Percentiles rank a stretch among this genome's conserved stretches.
phyloP scores from a whole-genome alignment of 192 early-diverging fungal species.

The Coemansia reversa region DNA sequence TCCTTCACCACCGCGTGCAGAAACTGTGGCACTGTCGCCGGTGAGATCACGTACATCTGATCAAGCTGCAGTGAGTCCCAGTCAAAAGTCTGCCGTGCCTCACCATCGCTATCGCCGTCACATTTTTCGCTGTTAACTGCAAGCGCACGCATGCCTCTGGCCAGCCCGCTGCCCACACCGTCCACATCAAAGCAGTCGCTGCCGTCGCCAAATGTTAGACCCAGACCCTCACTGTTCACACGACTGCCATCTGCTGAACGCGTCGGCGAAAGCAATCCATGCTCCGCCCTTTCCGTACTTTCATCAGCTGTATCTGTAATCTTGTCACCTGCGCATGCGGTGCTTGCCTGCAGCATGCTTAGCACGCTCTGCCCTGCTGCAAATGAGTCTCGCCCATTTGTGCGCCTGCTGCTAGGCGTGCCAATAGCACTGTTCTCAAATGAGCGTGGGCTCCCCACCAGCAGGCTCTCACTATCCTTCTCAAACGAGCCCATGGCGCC shows the following conservation, averaged over 20 bases:
- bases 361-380: conserved; percentile 50
- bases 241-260: conserved; percentile 22
- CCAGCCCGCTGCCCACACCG: conserved; percentile 15
- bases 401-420: conserved; percentile 22
- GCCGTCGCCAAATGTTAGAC: conserved; percentile 18
- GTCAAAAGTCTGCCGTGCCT: conserved; percentile 56
- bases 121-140: conserved; percentile 23
- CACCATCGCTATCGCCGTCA: conserved; percentile 27
- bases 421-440: conserved; percentile 31
- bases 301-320: conserved; percentile 1
- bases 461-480: conserved; percentile 11
- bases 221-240: conserved; percentile 14
- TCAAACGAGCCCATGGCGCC: conserved; percentile 24
- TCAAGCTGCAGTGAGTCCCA: conserved; percentile 82
- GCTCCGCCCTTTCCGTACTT: neutral
- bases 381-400: conserved; percentile 24
- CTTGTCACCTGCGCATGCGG: conserved; percentile 16
- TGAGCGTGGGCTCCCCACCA: conserved; percentile 37
- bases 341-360: conserved; percentile 52
- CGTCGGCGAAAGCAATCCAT: conserved; percentile 17
- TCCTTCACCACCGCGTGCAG: conserved; percentile 69
- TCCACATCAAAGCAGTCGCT: neutral
- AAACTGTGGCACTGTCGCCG: conserved; percentile 67
- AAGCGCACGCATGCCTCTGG: conserved; percentile 24
- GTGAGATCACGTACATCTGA: conserved; percentile 96